phyloP scores from a whole-genome alignment of 106 monocot species.

The Dendrobium huoshanense region DNA sequence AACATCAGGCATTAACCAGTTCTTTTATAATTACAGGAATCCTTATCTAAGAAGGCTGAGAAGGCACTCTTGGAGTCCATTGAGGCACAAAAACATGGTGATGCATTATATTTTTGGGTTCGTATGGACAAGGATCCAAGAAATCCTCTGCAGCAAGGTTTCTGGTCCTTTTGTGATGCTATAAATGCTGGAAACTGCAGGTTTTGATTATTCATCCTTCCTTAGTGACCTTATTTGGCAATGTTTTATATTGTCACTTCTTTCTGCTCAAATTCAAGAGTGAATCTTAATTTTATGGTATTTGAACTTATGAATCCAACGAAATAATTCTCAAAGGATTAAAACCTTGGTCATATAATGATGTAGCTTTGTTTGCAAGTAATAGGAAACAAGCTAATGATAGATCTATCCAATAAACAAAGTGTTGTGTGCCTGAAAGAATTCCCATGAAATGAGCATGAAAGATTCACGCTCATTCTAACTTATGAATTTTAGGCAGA shows the following conservation, averaged over 20 bases:
- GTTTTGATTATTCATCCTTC: constrained; percentile 18
- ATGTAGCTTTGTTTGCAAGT: no score
- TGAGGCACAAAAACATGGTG: constrained; percentile 60
- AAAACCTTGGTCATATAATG: no score
- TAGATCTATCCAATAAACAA: no score
- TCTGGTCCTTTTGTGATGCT: constrained; percentile 96
- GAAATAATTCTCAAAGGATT: no score
- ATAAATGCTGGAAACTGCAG: constrained; percentile 99
- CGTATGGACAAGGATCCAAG: constrained; percentile 85
- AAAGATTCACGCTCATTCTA: no score
- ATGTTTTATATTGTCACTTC: background rate
- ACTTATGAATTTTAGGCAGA: no score
- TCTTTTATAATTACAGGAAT: constrained; percentile 29
- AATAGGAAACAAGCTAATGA: no score
- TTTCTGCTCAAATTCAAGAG: background rate
- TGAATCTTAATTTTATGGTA: no score
- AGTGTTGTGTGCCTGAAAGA: no score
- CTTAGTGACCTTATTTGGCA: background rate
- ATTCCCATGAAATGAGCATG: no score
- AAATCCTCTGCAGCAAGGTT: constrained; percentile 54
- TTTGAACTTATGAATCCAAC: no score
- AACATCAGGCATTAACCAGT: background rate
- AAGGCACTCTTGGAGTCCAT: constrained; percentile 52
- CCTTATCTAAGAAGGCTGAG: constrained; percentile 76
- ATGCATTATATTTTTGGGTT: constrained; percentile 89